phyloP scores from a whole-genome alignment of 2,329 filamentous ascomycete genomes.

The Cladophialophora bantiana region DNA sequence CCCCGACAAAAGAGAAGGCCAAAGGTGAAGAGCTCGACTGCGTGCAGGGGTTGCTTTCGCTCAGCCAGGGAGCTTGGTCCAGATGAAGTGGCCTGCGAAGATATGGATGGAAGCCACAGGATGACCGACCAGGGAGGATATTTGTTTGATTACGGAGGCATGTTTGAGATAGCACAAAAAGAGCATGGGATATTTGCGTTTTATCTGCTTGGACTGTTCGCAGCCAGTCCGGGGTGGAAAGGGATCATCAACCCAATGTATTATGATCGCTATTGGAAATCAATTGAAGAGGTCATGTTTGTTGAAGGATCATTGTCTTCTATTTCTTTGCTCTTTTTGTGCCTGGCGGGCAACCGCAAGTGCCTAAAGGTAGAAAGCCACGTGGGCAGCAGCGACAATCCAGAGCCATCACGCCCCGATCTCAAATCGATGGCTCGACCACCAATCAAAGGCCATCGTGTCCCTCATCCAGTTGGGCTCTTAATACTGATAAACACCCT shows the following conservation, averaged over 20 bases:
- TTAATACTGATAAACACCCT: background rate
- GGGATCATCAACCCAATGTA: conserved; percentile 12
- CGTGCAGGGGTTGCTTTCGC: conserved; percentile 83
- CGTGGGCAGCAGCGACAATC: background rate
- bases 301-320: background rate
- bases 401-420: background rate
- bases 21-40: conserved; percentile 86
- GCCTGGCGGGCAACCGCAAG: background rate
- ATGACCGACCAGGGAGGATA: background rate
- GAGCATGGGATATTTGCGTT: conserved; percentile 5
- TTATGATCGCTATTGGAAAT: conserved; percentile 15
- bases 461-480: background rate
- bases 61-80: conserved; percentile 92
- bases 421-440: background rate
- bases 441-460: background rate
- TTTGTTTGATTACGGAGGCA: conserved; percentile 4
- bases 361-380: background rate
- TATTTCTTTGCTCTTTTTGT: background rate
- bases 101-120: background rate
- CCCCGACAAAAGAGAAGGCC: conserved; percentile 51
- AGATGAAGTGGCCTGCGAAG: conserved; percentile 48
- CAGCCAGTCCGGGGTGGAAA: conserved; percentile 9
- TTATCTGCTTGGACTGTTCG: conserved; percentile 17
- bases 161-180: background rate
- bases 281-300: conserved; percentile 6